A percentile compares a stretch with the other conserved stretches of the same genome.
Evolutionary conservation across 106 monocot species (phyloP).

Genomic region (Acorus calamus): DNA sequence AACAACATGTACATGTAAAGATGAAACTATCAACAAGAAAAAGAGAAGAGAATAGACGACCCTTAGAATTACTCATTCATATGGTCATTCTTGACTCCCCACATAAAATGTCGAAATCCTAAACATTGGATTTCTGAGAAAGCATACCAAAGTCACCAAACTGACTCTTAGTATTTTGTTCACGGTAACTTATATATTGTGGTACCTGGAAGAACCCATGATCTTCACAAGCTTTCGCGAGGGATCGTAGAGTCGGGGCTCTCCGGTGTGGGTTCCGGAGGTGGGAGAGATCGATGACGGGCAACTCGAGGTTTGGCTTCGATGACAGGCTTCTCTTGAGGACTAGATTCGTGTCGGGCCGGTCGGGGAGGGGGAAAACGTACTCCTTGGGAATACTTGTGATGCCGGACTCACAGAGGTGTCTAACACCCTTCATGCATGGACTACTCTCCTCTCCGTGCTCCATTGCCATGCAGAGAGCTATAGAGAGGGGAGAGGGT

Average conservation of each 20-base stretch:
- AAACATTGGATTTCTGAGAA: too few species aligned
- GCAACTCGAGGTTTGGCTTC: slow-evolving; percentile 17
- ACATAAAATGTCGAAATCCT: too few species aligned
- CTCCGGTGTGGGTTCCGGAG: slow-evolving; percentile 10
- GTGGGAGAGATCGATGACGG: slow-evolving; percentile 37
- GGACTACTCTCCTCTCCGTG: neutral
- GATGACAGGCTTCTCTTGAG: neutral
- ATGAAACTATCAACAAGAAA: too few species aligned
- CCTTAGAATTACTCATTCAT: too few species aligned
- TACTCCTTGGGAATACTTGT: slow-evolving; percentile 29
- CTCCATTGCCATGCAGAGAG: slow-evolving; percentile 8
- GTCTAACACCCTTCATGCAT: slow-evolving; percentile 38
- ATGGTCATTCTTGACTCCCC: too few species aligned
- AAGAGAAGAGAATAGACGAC: too few species aligned
- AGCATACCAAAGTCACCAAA: too few species aligned
- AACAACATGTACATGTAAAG: too few species aligned
- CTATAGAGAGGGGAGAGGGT: neutral
- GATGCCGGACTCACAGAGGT: slow-evolving; percentile 40
- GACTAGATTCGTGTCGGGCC: neutral
- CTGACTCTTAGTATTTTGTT: too few species aligned
- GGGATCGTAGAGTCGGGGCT: slow-evolving; percentile 10
- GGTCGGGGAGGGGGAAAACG: slow-evolving; percentile 41
- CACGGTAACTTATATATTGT: too few species aligned
- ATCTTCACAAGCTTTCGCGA: slow-evolving; percentile 38
- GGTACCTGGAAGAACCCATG: slow-evolving; percentile 73